A percentile compares a stretch with the other conserved stretches of the same genome.
Evolutionary conservation across 2,329 filamentous ascomycete genomes (phyloP).

Genomic region (Myriosclerotinia scirpicola): DNA sequence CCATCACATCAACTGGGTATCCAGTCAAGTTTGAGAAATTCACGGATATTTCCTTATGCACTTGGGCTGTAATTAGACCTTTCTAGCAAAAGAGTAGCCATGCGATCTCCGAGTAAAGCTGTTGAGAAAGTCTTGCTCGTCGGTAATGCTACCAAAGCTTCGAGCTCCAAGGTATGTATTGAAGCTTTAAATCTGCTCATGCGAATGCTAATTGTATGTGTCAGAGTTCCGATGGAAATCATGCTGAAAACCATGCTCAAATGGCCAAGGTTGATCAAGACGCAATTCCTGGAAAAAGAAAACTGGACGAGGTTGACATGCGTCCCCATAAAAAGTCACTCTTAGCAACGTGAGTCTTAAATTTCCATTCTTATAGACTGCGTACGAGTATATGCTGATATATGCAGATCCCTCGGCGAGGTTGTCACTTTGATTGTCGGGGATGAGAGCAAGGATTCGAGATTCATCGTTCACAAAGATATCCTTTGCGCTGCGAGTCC

Average conservation of each 20-base stretch:
- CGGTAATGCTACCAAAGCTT: neutral
- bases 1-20: too few relatives aligned
- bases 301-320: neutral
- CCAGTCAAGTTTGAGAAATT: neutral
- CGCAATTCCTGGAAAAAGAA: neutral
- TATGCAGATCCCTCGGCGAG: neutral
- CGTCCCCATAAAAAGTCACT: neutral
- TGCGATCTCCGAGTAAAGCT: neutral
- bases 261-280: neutral
- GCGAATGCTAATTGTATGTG: neutral
- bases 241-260: neutral
- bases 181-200: neutral
- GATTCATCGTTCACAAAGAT: conserved; percentile 25
- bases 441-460: neutral
- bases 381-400: neutral
- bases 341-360: neutral
- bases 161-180: neutral
- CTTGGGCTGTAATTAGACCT: neutral
- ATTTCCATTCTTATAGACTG: neutral
- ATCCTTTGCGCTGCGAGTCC: conserved; percentile 25
- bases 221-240: neutral
- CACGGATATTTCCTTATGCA: neutral
- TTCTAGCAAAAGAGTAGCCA: neutral
- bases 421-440: conserved; percentile 25
- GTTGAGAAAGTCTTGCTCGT: neutral